Conservation (phyloP, 2,329 filamentous ascomycete genomes). For the Beauveria bassiana region DNA sequence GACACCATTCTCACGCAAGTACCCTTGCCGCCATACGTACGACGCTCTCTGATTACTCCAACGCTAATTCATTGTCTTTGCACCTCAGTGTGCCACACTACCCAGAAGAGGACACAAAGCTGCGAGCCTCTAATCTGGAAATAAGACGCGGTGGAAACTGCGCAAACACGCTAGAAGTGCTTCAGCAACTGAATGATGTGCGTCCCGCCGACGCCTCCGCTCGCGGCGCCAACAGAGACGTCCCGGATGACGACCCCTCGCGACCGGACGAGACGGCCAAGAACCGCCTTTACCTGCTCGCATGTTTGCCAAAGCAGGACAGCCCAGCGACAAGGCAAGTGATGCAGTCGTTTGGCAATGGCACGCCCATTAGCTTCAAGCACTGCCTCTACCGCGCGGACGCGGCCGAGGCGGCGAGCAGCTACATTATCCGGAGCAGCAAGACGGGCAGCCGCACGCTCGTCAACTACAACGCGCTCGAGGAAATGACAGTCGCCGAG, state of each 20-base stretch:
- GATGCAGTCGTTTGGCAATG: conserved; percentile 42
- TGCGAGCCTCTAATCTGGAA: conserved; percentile 52
- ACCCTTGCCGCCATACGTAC: background rate
- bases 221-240: conserved; percentile 12
- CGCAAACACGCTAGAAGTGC: conserved; percentile 62
- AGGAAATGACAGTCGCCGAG: conserved; percentile 58
- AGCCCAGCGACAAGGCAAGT: conserved; percentile 47
- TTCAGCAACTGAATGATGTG: conserved; percentile 52
- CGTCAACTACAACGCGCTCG: conserved; percentile 60
- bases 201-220: background rate
- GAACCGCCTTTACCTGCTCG: conserved; percentile 36
- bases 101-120: conserved; percentile 64
- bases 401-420: conserved; percentile 51
- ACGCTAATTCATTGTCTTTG: background rate
- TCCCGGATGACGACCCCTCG: background rate
- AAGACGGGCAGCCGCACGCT: conserved; percentile 57
- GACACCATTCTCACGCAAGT: conserved; percentile 60
- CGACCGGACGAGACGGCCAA: background rate
- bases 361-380: conserved; percentile 37
- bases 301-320: conserved; percentile 44
- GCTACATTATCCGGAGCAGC: conserved; percentile 60
- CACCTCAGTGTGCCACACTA: conserved; percentile 52
- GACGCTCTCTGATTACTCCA: background rate
- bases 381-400: conserved; percentile 53
- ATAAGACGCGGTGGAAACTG: conserved; percentile 65